Evolutionary conservation across 208 protist genomes (phyloP).

Genomic region (Crithidia bombi): DNA sequence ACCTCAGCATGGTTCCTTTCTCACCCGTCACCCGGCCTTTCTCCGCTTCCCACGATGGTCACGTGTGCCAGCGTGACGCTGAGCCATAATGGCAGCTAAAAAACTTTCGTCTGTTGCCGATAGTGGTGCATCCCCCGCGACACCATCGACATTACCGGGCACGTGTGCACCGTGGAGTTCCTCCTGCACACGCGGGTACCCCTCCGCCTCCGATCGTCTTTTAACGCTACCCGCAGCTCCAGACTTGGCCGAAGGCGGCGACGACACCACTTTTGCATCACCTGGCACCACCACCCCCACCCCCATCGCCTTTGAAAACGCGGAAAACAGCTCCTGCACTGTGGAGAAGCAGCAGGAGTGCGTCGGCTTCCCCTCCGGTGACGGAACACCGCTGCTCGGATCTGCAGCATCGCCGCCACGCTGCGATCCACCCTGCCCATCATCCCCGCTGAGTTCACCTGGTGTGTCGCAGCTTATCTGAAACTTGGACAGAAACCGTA

Average conservation of each 20-base stretch:
- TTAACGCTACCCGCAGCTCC: too few species aligned
- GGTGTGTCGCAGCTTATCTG: background rate
- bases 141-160: background rate
- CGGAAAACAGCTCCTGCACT: conserved; percentile 15
- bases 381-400: background rate
- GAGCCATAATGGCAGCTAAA: background rate
- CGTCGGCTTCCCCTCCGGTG: too few species aligned
- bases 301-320: conserved; percentile 1
- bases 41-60: too few species aligned
- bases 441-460: too few species aligned
- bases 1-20: too few species aligned
- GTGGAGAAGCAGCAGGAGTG: conserved; percentile 16
- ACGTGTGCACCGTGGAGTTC: too few species aligned
- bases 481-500: conserved; percentile 11
- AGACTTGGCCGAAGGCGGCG: too few species aligned
- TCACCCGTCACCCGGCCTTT: too few species aligned
- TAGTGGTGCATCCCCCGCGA: background rate
- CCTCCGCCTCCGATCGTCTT: too few species aligned
- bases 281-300: too few species aligned
- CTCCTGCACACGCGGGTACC: too few species aligned
- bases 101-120: background rate
- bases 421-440: background rate
- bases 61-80: too few species aligned
- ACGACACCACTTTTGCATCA: background rate
- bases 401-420: background rate